phyloP scores from a whole-genome alignment of 2,329 filamentous ascomycete species.

The Triangularia setosa region DNA sequence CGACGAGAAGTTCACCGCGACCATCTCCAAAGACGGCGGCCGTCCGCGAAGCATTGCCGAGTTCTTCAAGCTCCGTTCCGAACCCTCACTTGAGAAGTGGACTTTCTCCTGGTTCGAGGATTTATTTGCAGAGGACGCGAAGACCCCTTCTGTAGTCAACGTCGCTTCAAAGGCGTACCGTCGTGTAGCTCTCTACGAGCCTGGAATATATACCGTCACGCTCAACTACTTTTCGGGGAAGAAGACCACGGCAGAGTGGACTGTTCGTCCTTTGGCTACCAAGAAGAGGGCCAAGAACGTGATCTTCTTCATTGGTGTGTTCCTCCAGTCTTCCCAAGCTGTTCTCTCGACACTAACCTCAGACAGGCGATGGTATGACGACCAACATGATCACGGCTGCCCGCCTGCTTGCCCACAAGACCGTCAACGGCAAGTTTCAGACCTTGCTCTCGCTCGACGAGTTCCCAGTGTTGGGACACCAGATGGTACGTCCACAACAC shows the following conservation, averaged over 20 bases:
- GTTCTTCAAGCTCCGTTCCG: constrained; percentile 61
- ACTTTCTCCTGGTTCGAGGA: constrained; percentile 83
- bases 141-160: constrained; percentile 68
- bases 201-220: constrained; percentile 73
- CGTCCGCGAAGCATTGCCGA: constrained; percentile 52
- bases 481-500: constrained; percentile 54
- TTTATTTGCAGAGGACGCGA: constrained; percentile 69
- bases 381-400: constrained; percentile 80
- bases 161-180: constrained; percentile 78
- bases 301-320: constrained; percentile 74
- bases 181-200: constrained; percentile 69
- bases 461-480: constrained; percentile 81
- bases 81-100: constrained; percentile 76
- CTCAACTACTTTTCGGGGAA: constrained; percentile 70
- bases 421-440: constrained; percentile 80
- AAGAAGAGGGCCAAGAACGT: constrained; percentile 79
- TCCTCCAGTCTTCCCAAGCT: constrained; percentile 33
- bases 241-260: constrained; percentile 71
- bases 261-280: constrained; percentile 65
- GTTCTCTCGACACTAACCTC: neutral
- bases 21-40: constrained; percentile 61
- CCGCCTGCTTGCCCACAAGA: constrained; percentile 75
- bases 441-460: constrained; percentile 72
- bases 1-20: constrained; percentile 72
- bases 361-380: constrained; percentile 55